Percentiles rank a stretch among this genome's conserved stretches.
phyloP scores from a whole-genome alignment of 352 stramenopile genomes.

The Globisporangium solare region DNA sequence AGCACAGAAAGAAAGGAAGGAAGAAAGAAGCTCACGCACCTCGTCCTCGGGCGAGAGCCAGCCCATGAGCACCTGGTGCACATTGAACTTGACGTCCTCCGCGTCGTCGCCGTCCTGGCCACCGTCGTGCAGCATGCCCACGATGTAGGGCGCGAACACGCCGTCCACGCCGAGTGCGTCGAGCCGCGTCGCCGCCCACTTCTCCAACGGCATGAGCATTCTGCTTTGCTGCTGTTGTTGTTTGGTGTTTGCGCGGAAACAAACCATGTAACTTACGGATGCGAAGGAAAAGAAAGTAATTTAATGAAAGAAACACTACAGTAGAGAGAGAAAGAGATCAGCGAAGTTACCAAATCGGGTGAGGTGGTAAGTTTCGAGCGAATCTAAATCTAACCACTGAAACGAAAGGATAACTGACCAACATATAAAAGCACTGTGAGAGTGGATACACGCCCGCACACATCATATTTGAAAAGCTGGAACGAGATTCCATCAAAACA shows the following conservation, averaged over 20 bases:
- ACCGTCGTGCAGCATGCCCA: constrained; percentile 52
- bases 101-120: constrained; percentile 31
- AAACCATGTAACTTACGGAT: not conserved
- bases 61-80: constrained; percentile 82
- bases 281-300: too few species aligned
- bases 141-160: constrained; percentile 81
- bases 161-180: constrained; percentile 72
- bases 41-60: constrained; percentile 77
- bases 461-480: not conserved
- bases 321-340: too few species aligned
- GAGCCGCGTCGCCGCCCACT: constrained; percentile 61
- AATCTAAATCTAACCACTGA: constrained; percentile 1
- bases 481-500: too few species aligned
- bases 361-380: not conserved
- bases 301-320: too few species aligned
- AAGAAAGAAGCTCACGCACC: constrained; percentile 17
- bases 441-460: not conserved
- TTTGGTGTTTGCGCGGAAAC: not conserved
- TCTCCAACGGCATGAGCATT: constrained; percentile 37
- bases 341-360: not conserved
- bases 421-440: not conserved
- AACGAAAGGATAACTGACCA: not conserved
- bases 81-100: constrained; percentile 63
- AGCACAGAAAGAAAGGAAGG: not conserved
- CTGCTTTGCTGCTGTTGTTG: not conserved